Percentiles rank a stretch among this genome's conserved stretches.
Evolutionary conservation across 116 monocot species (phyloP).

Genomic region (Posidonia oceanica): DNA sequence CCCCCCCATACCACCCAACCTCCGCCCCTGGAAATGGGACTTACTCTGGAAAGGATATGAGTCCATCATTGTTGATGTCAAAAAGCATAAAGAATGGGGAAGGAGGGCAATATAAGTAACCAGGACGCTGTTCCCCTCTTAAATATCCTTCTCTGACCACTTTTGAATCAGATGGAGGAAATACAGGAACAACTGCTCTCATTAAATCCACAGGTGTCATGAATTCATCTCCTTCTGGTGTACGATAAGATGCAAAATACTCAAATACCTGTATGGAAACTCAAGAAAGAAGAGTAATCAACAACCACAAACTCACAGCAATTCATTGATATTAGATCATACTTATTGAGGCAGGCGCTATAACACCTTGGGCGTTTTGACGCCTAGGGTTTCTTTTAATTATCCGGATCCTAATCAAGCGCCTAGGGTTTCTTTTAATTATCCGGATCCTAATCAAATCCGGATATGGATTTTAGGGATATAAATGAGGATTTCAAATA

Average conservation of each 20-base stretch:
- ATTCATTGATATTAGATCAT: no score
- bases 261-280: conserved; percentile 63
- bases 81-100: conserved; percentile 89
- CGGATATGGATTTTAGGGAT: no score
- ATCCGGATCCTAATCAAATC: no score
- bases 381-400: no score
- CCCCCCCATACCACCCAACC: no score
- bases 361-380: no score
- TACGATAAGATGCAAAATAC: conserved; percentile 74
- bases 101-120: conserved; percentile 67
- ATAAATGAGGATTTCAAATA: no score
- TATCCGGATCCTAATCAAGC: no score
- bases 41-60: conserved; percentile 97
- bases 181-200: conserved; percentile 92
- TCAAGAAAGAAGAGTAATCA: not conserved
- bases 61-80: conserved; percentile 89
- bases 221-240: conserved; percentile 53
- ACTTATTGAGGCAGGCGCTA: no score
- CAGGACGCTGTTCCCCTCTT: conserved; percentile 71
- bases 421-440: no score
- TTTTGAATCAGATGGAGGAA: conserved; percentile 84
- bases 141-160: conserved; percentile 65
- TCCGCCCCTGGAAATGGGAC: not conserved
- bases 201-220: conserved; percentile 92
- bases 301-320: not conserved